Evolutionary conservation across 1,139 yeast genomes (phyloP), one percentile per base, ranked within the genome.

Genomic region (Kodamaea ohmeri): DNA sequence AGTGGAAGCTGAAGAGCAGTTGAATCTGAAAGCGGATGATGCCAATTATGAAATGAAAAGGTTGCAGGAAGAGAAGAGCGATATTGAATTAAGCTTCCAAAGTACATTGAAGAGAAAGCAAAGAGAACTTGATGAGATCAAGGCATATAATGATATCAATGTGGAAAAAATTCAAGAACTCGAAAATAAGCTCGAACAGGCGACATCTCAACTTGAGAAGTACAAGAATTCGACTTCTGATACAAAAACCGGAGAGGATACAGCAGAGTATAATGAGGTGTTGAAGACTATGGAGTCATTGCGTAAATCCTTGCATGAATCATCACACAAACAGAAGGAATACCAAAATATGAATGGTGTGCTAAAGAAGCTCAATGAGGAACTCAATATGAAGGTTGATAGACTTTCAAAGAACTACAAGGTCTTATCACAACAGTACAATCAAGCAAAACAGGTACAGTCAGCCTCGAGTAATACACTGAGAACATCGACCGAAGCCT

Each of bases 361-460:
- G 19, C 68, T 87, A 50, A 78, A 81, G 55, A 74, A 73, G 40
- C 61, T 83, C 35, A 82, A 79, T 45, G 90, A 83, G 34, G 96
- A 88, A 44, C 61, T 80, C 20, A 76, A 71, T 25, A 66, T 78
- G 49, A 84, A 84, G 52, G 65, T 80, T 36, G 86, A 83, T 36
- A 67, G 88, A 45, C 53, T 84, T 31, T 74, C 81, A 8, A 83
- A 80, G 51, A 83, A 80, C 48, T 83, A 82, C 60, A 83, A 80
- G 55, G 47, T 71, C 9, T 53, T 82, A 17, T 73, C 85, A 1
- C 76, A 69, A 40, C 89, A 83, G 51, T 70, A 78, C 45, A 73
- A 72, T 36, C 58, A 67, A 26, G 50, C 54, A 46, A 48, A 49
- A 35, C 28, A n/a, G 21, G 11, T 32, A 12, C 26, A 32, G 4